Evolutionary conservation across 805 yeast genomes (phyloP).

Genomic region (Pichia nakasei): DNA sequence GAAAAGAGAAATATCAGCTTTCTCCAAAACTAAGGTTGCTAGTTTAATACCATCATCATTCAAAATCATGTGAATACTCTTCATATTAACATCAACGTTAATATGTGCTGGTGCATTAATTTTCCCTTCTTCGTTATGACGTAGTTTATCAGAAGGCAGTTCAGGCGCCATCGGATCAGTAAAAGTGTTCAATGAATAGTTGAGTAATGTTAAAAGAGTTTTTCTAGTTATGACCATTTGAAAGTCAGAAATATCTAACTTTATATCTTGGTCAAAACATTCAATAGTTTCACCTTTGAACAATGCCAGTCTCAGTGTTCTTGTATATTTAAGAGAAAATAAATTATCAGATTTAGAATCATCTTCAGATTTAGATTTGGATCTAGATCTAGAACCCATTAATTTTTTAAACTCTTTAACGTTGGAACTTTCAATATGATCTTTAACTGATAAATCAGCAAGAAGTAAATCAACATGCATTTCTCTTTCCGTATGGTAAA

Average conservation of each 20-base stretch:
- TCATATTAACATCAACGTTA: conserved; percentile 57
- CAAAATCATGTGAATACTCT: conserved; percentile 63
- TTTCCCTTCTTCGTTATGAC: conserved; percentile 55
- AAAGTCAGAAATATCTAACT: conserved; percentile 69
- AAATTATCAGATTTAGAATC: conserved; percentile 34
- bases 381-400: conserved; percentile 51
- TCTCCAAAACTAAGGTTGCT: conserved; percentile 68
- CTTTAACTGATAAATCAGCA: conserved; percentile 61
- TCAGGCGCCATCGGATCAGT: conserved; percentile 70
- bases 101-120: conserved; percentile 64
- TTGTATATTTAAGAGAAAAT: conserved; percentile 48
- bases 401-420: conserved; percentile 58
- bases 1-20: conserved; percentile 59
- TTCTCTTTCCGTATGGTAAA: conserved; percentile 48
- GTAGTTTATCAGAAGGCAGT: conserved; percentile 59
- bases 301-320: conserved; percentile 52
- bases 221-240: conserved; percentile 67
- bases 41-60: conserved; percentile 78
- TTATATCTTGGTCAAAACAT: conserved; percentile 69
- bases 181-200: conserved; percentile 78
- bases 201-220: conserved; percentile 68
- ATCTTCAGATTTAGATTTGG: conserved; percentile 17
- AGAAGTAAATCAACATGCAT: conserved; percentile 61
- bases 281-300: conserved; percentile 47
- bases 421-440: conserved; percentile 57